Evolutionary conservation across 169 alveolate species (phyloP).

Genomic region (Condylostoma magnum): DNA sequence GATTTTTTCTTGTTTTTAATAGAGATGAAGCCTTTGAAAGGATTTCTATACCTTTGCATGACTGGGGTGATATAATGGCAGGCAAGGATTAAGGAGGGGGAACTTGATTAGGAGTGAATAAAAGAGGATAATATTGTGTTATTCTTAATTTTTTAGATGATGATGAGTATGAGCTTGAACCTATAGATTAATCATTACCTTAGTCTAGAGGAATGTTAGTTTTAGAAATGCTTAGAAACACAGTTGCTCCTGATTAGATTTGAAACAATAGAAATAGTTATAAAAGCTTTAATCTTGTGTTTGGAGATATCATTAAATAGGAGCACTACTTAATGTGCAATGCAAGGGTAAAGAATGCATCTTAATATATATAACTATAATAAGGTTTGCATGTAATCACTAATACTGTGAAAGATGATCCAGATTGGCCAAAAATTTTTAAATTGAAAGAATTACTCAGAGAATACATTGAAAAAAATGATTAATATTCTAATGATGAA

Average conservation of each 20-base stretch:
- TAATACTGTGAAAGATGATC: no score
- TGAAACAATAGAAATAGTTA: not conserved
- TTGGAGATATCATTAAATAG: not conserved
- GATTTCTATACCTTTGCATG: not conserved
- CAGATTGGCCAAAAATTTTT: no score
- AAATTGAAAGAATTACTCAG: no score
- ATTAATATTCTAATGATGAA: no score
- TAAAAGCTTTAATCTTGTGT: slow-evolving; percentile 4
- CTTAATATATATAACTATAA: no score
- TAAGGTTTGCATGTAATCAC: no score
- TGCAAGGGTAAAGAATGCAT: no score
- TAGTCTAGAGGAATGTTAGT: slow-evolving; percentile 15
- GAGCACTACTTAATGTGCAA: not conserved
- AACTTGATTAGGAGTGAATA: not conserved
- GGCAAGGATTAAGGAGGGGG: slow-evolving; percentile 20
- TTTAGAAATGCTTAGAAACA: not conserved
- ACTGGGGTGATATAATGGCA: not conserved
- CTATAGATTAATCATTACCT: not conserved
- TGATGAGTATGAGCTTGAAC: not conserved
- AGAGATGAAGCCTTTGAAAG: slow-evolving; percentile 22
- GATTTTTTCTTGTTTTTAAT: not conserved
- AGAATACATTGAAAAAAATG: no score
- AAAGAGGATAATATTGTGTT: not conserved
- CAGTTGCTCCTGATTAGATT: not conserved
- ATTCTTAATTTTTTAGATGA: slow-evolving; percentile 1